Evolutionary conservation across 768 basidiomycete species (phyloP), one percentile per base, ranked within the genome.

Genomic region (Ramaria sp.): DNA sequence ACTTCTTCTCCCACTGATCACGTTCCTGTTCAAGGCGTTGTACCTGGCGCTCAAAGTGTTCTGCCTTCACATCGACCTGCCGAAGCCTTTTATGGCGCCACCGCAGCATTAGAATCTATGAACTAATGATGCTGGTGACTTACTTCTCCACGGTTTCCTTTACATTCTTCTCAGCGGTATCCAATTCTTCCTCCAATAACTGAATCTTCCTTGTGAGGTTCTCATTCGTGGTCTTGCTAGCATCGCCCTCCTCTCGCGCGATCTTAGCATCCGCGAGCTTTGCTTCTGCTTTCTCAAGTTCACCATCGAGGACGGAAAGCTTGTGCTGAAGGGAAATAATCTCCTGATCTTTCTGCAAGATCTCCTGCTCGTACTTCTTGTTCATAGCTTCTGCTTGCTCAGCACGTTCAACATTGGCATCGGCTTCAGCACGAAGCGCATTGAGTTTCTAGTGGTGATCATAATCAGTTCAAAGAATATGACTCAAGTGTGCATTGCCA

Each of bases 71-170:
- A 68, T 99, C 96, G 57, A 95, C 92, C 67, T 95, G 91, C 60
- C 95, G 79, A 64, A 99, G 78, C 71, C 95, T 98, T 64, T 43
- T 52, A 38, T 51, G 38, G 22, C 63, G 57, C 12, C 30, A 27
- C 47, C 56, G 24, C 45, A 20, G 27, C 50, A 17, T 20, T 27
- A 54, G 33, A n/a, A 43, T 43, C n/a, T 19, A 22, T 17, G 7
- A 43, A 43, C 5, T 30, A 24, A 54, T 19, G 15, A 49, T 17
- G 11, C n/a, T 27, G 24, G 27, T 37, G n/a, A 81, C 90, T 65
- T 67, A 96, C 95, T 92, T 95, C 73, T 97, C 96, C 31, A 88
- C 85, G 1, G 91, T 94, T 66, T 98, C 95, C 74, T 95, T 95
- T 62, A 91, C 75, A 67, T 91, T 92, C 82, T 92, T 94, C 78